Evolutionary conservation across 148 eudicot species (phyloP).

Genomic region (Rhododendron henanense): DNA sequence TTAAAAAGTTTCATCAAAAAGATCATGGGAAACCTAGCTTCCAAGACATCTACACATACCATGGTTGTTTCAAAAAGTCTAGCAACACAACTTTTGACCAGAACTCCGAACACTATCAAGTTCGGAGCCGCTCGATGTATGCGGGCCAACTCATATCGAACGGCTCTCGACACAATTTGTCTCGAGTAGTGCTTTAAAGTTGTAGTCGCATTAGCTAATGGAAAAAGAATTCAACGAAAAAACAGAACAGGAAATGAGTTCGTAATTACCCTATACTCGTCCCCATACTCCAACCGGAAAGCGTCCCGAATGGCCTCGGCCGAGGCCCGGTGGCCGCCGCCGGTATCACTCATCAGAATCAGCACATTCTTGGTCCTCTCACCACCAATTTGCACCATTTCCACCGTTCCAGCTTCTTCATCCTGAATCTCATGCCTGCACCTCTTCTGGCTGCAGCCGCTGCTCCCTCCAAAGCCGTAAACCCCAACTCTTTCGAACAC

Average conservation of each 20-base stretch:
- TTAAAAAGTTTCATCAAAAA: neutral
- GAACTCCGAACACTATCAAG: too few relatives aligned
- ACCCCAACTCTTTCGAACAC: constrained; percentile 77
- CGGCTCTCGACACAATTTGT: too few relatives aligned
- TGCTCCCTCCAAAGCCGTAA: constrained; percentile 36
- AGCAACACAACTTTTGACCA: too few relatives aligned
- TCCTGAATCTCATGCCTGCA: constrained; percentile 26
- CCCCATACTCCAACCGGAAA: constrained; percentile 73
- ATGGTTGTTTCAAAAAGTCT: too few relatives aligned
- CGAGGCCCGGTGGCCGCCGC: constrained; percentile 95
- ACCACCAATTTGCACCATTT: constrained; percentile 86
- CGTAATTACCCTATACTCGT: constrained; percentile 63
- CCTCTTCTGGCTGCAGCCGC: constrained; percentile 30
- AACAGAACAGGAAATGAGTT: neutral
- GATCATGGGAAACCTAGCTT: neutral
- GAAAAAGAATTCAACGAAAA: neutral
- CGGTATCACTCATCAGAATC: constrained; percentile 97
- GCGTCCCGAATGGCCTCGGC: constrained; percentile 96
- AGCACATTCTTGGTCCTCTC: constrained; percentile 83
- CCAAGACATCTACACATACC: neutral
- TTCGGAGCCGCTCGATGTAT: too few relatives aligned
- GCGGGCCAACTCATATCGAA: too few relatives aligned
- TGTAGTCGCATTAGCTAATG: neutral
- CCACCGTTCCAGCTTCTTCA: constrained; percentile 61
- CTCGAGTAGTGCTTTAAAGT: too few relatives aligned